Evolutionary conservation across 352 stramenopile species (phyloP).

Genomic region (Pythium monospermum): DNA sequence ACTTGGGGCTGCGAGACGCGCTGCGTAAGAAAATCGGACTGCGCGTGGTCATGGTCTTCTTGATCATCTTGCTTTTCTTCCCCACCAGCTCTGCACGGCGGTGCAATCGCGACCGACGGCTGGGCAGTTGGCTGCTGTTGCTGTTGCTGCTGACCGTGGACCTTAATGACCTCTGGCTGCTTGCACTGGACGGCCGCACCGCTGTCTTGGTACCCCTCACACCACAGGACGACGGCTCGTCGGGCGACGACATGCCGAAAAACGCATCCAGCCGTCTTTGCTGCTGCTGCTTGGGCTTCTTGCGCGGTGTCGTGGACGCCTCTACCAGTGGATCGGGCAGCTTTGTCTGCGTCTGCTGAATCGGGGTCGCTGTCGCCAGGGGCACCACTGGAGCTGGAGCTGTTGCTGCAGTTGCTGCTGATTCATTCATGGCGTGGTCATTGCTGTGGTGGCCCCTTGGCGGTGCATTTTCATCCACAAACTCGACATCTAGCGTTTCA

Average conservation of each 20-base stretch:
- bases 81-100: slow-evolving; percentile 3
- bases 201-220: too few relatives aligned
- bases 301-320: not conserved
- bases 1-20: slow-evolving; percentile 18
- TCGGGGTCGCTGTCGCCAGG: too few relatives aligned
- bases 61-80: slow-evolving; percentile 6
- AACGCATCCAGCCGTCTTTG: slow-evolving; percentile 19
- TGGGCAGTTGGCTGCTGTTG: not conserved
- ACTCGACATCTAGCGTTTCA: slow-evolving; percentile 15
- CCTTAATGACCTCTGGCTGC: slow-evolving; percentile 9
- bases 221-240: too few relatives aligned
- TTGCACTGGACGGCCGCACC: slow-evolving; percentile 9
- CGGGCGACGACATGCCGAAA: slow-evolving; percentile 6
- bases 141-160: slow-evolving; percentile 9
- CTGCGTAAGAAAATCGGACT: too few relatives aligned
- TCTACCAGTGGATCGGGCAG: not conserved
- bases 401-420: too few relatives aligned
- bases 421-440: too few relatives aligned
- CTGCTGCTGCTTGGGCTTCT: too few relatives aligned
- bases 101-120: not conserved
- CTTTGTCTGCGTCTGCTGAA: not conserved
- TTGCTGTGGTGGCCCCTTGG: not conserved
- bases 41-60: slow-evolving; percentile 10
- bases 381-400: too few relatives aligned
- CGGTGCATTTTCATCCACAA: slow-evolving; percentile 23